Base-by-base conservation (phyloP, 257 asterid genomes). In the Fraxinus pennsylvanica region DNA sequence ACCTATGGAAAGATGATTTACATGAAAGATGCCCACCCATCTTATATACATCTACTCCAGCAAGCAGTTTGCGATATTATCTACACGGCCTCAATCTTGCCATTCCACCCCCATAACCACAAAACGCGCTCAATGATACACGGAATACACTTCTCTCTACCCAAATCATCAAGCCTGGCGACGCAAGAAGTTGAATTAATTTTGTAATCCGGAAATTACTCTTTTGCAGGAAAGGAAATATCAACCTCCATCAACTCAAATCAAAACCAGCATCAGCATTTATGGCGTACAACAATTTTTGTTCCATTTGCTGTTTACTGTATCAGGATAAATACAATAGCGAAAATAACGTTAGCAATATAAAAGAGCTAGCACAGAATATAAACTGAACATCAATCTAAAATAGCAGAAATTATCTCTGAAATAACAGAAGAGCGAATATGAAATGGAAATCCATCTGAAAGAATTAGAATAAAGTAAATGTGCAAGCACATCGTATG, bases 271-370 rank as follows among this genome's bases (percentile, higher is more conserved):
- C 97, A 74, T 90, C 91, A 35, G 97, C 89, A 82, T 84, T 96
- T 81, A 96, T 93, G 29, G 99, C 98, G 35, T 96, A 96, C 80
- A 90, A 57, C 66, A 96, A 74, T 84, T 96, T 96, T 84, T 89
- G 91, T 88, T 93, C 97, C 98, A 93, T 86, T 79, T 92, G 94
- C 83, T 91, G 87, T 84, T 93, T 96, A 89, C 99, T 96, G 98
- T 72, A 78, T 54, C 17, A 76, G 63, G 68, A 76, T 21, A 71
- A 79, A 38, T 74, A n/a, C 75, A 68, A 50, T 59, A 32, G 38
- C 45, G 74, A 76, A 27, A 77, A 63, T 14, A 36, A 2, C 57
- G 47, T 29, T 32, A 70, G 32, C 63, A 72, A n/a, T 19, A 43
- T 10, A 4, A 68, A 39, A 70, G 19, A 36, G n/a, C 68, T 35